Conservation (phyloP, 805 yeast species). For the Cyberlindnera sargentensis region DNA sequence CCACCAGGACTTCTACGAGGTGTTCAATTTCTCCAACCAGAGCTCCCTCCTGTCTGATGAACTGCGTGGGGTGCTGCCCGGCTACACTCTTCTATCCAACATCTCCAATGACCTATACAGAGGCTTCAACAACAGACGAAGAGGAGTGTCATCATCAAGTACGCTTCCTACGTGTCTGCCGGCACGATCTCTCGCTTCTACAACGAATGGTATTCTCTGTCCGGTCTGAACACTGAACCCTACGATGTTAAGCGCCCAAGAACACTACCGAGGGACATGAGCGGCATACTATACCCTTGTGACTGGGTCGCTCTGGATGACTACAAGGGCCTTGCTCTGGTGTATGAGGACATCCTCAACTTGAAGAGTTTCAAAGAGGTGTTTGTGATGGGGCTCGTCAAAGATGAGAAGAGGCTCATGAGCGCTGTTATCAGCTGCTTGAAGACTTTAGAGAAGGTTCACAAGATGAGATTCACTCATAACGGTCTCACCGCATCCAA, state of each 20-base stretch:
- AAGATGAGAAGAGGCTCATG: slow-evolving; percentile 15
- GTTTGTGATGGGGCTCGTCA: slow-evolving; percentile 5
- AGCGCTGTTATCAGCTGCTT: slow-evolving; percentile 18
- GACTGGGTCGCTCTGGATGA: slow-evolving; percentile 10
- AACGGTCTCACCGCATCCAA: slow-evolving; percentile 38
- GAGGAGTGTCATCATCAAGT: slow-evolving; percentile 15
- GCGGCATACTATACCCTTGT: slow-evolving; percentile 16
- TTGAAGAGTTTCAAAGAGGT: slow-evolving; percentile 13
- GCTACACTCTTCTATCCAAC: slow-evolving; percentile 13
- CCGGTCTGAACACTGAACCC: slow-evolving; percentile 7
- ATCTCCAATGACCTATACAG: slow-evolving; percentile 16
- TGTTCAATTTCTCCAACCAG: slow-evolving; percentile 6
- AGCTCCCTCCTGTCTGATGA: slow-evolving; percentile 3
- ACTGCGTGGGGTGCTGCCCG: slow-evolving; percentile 11
- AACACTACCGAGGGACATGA: slow-evolving; percentile 10
- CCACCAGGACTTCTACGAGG: slow-evolving; percentile 11
- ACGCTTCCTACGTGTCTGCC: slow-evolving; percentile 12
- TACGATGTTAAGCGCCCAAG: slow-evolving; percentile 2
- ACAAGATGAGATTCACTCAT: slow-evolving; percentile 37
- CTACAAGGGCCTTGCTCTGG: slow-evolving; percentile 12
- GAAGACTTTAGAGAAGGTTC: slow-evolving; percentile 26
- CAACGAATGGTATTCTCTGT: slow-evolving; percentile 20
- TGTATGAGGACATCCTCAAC: slow-evolving; percentile 16
- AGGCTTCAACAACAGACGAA: slow-evolving; percentile 13
- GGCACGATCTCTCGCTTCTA: slow-evolving; percentile 16